phyloP scores from a whole-genome alignment of 1,139 yeast genomes.

The Debaryomycetaceae sp. region DNA sequence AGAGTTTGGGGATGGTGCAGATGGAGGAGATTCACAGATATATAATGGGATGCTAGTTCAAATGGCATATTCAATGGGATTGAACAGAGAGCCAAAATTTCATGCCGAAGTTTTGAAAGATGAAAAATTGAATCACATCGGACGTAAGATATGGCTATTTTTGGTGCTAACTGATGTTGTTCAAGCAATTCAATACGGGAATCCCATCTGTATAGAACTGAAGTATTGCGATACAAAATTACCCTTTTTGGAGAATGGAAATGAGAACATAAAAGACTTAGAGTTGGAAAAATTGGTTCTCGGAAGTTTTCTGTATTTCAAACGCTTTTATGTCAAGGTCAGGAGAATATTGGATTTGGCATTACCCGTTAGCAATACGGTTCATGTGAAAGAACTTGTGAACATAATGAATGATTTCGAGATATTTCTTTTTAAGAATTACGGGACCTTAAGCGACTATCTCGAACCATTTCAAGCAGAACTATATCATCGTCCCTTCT shows the following conservation, averaged over 20 bases:
- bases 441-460: conserved; percentile 21
- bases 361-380: conserved; percentile 18
- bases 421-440: conserved; percentile 16
- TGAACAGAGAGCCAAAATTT: conserved; percentile 38
- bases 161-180: conserved; percentile 31
- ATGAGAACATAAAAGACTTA: conserved; percentile 5
- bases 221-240: conserved; percentile 29
- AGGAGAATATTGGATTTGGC: conserved; percentile 20
- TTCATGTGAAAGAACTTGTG: conserved; percentile 19
- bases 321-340: conserved; percentile 18
- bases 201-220: conserved; percentile 19
- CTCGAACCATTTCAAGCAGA: conserved; percentile 23
- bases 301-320: conserved; percentile 13
- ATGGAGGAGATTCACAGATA: conserved; percentile 40
- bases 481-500: conserved; percentile 22
- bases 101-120: conserved; percentile 23
- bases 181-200: conserved; percentile 37
- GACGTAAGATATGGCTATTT: conserved; percentile 52
- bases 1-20: conserved; percentile 42
- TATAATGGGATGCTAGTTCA: conserved; percentile 35
- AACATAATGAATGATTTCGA: conserved; percentile 28
- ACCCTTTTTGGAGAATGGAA: conserved; percentile 19
- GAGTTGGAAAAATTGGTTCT: conserved; percentile 14
- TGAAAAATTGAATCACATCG: conserved; percentile 29
- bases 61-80: conserved; percentile 43